phyloP scores from a whole-genome alignment of 441 rosid genomes.

The Aleurites moluccanus region DNA sequence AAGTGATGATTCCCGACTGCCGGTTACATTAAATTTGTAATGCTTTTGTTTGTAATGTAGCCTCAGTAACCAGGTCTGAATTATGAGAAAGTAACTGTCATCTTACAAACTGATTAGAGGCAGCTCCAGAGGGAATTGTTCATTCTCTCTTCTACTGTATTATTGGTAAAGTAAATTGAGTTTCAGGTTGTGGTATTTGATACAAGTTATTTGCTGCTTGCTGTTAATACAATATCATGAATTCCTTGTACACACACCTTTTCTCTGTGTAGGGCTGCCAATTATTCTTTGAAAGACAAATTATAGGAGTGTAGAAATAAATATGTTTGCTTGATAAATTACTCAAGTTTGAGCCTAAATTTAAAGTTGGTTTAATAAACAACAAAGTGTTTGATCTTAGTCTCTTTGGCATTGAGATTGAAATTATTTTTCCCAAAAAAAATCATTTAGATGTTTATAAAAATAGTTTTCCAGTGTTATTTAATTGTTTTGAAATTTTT shows the following conservation, averaged over 20 bases:
- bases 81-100: background rate
- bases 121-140: slow-evolving; percentile 40
- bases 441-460: no score
- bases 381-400: no score
- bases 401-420: no score
- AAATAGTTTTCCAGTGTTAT: no score
- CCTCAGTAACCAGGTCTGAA: slow-evolving; percentile 20
- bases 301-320: background rate
- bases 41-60: slow-evolving; percentile 20
- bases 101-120: slow-evolving; percentile 23
- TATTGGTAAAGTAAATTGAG: background rate
- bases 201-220: slow-evolving; percentile 14
- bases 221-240: slow-evolving; percentile 9
- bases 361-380: no score
- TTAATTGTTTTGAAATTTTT: no score
- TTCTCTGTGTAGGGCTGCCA: background rate
- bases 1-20: slow-evolving; percentile 22
- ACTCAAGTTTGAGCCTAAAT: no score
- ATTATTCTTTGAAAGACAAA: background rate
- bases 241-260: background rate
- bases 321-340: no score
- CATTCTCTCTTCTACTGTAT: slow-evolving; percentile 34
- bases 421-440: no score
- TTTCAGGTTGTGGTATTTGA: no score
- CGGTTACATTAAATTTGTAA: background rate